Conservation (phyloP, 805 yeast genomes). For the Phaffomyces antillensis region DNA sequence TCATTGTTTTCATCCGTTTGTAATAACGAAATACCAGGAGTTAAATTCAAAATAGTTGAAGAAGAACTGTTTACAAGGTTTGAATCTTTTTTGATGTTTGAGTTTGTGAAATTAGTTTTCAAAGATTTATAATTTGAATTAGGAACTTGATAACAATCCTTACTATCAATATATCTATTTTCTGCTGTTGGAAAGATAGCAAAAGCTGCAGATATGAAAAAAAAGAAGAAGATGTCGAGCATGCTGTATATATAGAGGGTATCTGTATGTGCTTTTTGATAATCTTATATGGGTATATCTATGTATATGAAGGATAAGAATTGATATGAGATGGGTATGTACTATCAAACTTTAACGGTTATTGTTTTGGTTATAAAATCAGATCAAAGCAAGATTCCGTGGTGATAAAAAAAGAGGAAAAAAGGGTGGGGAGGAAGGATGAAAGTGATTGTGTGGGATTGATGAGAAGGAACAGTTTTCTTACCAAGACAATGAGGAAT, state of each 20-base stretch:
- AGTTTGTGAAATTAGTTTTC: background rate
- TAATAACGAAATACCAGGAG: slow-evolving; percentile 24
- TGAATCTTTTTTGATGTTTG: background rate
- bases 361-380: no score
- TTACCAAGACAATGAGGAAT: no score
- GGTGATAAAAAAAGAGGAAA: no score
- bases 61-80: slow-evolving; percentile 6
- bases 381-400: no score
- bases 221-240: background rate
- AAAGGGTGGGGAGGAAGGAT: no score
- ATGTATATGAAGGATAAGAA: no score
- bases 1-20: slow-evolving; percentile 24
- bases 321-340: no score
- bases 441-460: no score
- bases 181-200: slow-evolving; percentile 5
- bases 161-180: background rate
- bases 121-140: slow-evolving; percentile 1
- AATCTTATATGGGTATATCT: no score
- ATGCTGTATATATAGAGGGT: background rate
- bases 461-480: no score
- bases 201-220: background rate
- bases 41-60: slow-evolving; percentile 16
- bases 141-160: background rate
- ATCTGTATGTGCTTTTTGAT: no score
- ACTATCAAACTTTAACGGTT: no score